Percentiles rank a stretch among this genome's conserved stretches.
Conservation (phyloP, 176 grass and related monocot genomes). For the Elaeis guineensis region DNA sequence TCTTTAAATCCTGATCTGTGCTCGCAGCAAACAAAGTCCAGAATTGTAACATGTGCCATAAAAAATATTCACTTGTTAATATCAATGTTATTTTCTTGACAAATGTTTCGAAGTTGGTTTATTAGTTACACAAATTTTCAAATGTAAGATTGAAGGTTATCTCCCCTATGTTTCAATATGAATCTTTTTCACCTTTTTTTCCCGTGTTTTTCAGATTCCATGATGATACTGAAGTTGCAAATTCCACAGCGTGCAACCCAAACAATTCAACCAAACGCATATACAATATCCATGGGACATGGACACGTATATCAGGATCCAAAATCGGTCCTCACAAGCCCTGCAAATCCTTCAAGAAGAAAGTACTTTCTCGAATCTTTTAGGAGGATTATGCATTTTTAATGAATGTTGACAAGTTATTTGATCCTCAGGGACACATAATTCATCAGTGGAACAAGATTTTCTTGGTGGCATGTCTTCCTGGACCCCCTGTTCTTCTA, state of each 20-base stretch:
- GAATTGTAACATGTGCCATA: too few relatives aligned
- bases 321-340: slow-evolving; percentile 23
- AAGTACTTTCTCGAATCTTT: slow-evolving; percentile 57
- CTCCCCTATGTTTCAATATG: too few relatives aligned
- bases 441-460: slow-evolving; percentile 75
- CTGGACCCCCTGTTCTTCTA: slow-evolving; percentile 88
- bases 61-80: too few relatives aligned
- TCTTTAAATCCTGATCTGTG: too few relatives aligned
- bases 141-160: too few relatives aligned
- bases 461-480: slow-evolving; percentile 62
- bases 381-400: slow-evolving; percentile 74
- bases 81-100: too few relatives aligned
- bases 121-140: too few relatives aligned
- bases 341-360: slow-evolving; percentile 27
- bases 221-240: slow-evolving; percentile 33
- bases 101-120: too few relatives aligned
- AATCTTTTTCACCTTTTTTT: not conserved
- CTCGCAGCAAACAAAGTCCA: too few relatives aligned
- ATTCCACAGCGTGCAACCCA: slow-evolving; percentile 18
- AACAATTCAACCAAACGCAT: slow-evolving; percentile 25
- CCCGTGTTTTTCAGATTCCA: slow-evolving; percentile 42
- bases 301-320: slow-evolving; percentile 29
- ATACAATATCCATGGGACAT: slow-evolving; percentile 14
- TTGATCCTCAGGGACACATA: slow-evolving; percentile 52
- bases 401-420: slow-evolving; percentile 29